Percentiles rank a stretch among this genome's conserved stretches.
phyloP scores from a whole-genome alignment of 78 protist genomes.

The Pelomyxa schiedti region DNA sequence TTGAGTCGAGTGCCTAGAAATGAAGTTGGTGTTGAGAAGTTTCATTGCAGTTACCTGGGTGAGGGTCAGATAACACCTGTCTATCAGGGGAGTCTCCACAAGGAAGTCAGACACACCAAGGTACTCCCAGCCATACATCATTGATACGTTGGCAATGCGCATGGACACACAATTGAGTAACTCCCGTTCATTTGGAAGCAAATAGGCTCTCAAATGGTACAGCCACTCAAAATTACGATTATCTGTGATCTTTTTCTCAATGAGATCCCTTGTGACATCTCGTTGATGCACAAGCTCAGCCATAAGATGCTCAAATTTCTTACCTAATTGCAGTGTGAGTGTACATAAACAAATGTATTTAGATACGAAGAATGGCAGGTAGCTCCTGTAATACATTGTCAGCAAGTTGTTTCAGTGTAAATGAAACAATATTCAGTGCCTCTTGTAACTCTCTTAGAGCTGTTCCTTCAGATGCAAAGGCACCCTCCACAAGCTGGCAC shows the following conservation, averaged over 20 bases:
- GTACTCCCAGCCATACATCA: conserved; percentile 91
- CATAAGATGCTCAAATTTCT: conserved; percentile 83
- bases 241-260: background rate
- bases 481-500: conserved; percentile 8
- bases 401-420: conserved; percentile 52
- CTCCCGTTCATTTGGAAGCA: conserved; percentile 23
- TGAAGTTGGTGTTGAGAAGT: conserved; percentile 88
- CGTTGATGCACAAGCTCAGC: conserved; percentile 89
- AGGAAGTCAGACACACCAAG: conserved; percentile 89
- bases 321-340: conserved; percentile 17
- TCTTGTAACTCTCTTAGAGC: background rate
- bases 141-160: conserved; percentile 74
- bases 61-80: conserved; percentile 74
- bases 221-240: conserved; percentile 82
- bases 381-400: conserved; percentile 54
- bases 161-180: conserved; percentile 37
- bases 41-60: conserved; percentile 26
- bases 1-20: conserved; percentile 82
- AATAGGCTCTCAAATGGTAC: conserved; percentile 78
- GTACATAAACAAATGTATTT: background rate
- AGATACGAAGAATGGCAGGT: background rate
- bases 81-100: conserved; percentile 91
- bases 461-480: background rate
- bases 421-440: conserved; percentile 4
- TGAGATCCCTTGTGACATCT: conserved; percentile 61